These are phyloP conservation scores for Fusarium marasasianum DNA, from an alignment of 2,329 filamentous ascomycete species.

Conservation along the genomic window DNA sequence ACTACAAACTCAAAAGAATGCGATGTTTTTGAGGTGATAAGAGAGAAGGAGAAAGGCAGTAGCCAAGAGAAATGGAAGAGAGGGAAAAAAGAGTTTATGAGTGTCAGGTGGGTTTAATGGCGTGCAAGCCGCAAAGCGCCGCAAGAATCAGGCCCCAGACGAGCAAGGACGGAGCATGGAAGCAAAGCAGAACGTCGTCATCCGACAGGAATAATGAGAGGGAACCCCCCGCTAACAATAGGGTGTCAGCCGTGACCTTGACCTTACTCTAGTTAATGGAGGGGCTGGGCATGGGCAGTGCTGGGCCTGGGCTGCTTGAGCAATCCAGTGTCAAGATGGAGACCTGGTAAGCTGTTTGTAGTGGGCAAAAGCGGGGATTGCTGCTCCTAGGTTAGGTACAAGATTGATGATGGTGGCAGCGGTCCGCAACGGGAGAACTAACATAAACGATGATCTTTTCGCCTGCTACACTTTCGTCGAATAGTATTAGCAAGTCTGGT, in stretches of 20 bases:
- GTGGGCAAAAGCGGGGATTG: slow-evolving; percentile 38
- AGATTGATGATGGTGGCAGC: slow-evolving; percentile 34
- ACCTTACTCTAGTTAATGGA: slow-evolving; percentile 26
- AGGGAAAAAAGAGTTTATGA: slow-evolving; percentile 31
- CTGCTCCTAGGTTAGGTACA: neutral
- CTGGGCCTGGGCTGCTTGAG: neutral
- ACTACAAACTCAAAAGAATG: slow-evolving; percentile 7
- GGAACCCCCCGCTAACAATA: slow-evolving; percentile 39
- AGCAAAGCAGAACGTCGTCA: slow-evolving; percentile 43
- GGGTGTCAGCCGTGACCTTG: slow-evolving; percentile 42
- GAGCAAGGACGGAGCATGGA: slow-evolving; percentile 35
- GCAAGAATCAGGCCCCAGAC: slow-evolving; percentile 40
- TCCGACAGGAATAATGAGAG: slow-evolving; percentile 43
- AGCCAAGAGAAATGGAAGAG: slow-evolving; percentile 29
- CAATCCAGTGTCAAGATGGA: neutral
- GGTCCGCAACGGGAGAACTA: slow-evolving; percentile 38
- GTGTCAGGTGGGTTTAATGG: slow-evolving; percentile 43
- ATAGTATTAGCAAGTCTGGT: slow-evolving; percentile 1
- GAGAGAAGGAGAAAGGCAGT: slow-evolving; percentile 1
- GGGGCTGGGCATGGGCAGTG: slow-evolving; percentile 34
- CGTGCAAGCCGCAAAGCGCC: slow-evolving; percentile 33
- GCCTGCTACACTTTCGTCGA: neutral
- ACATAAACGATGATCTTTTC: slow-evolving; percentile 26
- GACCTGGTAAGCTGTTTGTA: slow-evolving; percentile 13
- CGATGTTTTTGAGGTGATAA: slow-evolving; percentile 28